These are phyloP conservation scores for Lecanicillium sp. DNA, from an alignment of 2,329 filamentous ascomycete species.

Conservation along the genomic window DNA sequence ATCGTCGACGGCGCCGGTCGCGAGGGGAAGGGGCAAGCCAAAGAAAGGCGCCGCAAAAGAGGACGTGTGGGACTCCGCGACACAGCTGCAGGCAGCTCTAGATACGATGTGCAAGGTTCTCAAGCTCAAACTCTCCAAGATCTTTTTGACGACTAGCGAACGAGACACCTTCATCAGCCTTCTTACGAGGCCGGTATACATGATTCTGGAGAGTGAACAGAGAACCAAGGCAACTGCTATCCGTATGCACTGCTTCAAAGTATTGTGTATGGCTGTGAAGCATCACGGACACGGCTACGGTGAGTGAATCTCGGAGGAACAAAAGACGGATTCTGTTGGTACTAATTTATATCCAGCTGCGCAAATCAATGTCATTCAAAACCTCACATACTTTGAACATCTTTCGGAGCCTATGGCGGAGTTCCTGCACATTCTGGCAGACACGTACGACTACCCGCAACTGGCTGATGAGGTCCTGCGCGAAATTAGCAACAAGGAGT, in stretches of 20 bases:
- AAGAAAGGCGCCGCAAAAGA: conserved; percentile 77
- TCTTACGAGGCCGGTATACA: conserved; percentile 86
- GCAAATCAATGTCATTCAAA: conserved; percentile 96
- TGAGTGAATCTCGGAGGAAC: conserved; percentile 45
- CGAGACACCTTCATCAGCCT: conserved; percentile 90
- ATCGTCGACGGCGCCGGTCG: conserved; percentile 58
- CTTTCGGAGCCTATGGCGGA: conserved; percentile 99
- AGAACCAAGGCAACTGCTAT: conserved; percentile 83
- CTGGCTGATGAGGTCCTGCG: conserved; percentile 87
- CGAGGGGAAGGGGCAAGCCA: conserved; percentile 64
- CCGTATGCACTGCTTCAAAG: conserved; percentile 95
- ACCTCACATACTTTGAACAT: conserved; percentile 96
- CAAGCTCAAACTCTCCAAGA: conserved; percentile 82
- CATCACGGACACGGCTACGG: conserved; percentile 96
- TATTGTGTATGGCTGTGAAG: conserved; percentile 92
- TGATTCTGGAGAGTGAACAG: conserved; percentile 89
- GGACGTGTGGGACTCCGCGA: conserved; percentile 77
- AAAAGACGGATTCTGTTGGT: background rate
- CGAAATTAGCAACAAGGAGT: conserved; percentile 95
- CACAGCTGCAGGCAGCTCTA: conserved; percentile 79
- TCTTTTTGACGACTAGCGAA: conserved; percentile 94
- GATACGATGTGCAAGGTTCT: conserved; percentile 95
- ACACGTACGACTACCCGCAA: conserved; percentile 97
- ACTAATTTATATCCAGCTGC: conserved; percentile 54
- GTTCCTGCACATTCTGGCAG: conserved; percentile 88